phyloP scores from a whole-genome alignment of 106 monocot species.

The Dioscorea zingiberensis region DNA sequence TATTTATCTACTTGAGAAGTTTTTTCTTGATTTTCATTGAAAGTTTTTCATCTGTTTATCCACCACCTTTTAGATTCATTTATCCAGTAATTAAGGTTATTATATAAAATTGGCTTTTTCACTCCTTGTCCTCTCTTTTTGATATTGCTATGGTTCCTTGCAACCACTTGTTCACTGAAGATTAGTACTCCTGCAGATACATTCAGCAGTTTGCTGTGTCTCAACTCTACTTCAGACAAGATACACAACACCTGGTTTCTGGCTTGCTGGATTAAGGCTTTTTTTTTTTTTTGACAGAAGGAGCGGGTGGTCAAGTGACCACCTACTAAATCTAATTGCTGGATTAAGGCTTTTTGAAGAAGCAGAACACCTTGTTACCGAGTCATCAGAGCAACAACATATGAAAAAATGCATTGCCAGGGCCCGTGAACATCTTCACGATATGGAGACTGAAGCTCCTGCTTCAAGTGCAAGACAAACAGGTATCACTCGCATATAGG shows the following conservation, averaged over 20 bases:
- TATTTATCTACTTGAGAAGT: not conserved
- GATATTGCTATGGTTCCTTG: not conserved
- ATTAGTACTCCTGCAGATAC: slow-evolving; percentile 40
- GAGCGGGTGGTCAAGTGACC: too few relatives aligned
- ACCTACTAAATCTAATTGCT: too few relatives aligned
- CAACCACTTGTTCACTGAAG: not conserved
- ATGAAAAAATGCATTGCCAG: slow-evolving; percentile 60
- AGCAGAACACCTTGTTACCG: slow-evolving; percentile 40
- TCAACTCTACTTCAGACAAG: slow-evolving; percentile 86
- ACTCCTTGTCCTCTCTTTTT: not conserved
- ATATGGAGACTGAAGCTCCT: slow-evolving; percentile 42
- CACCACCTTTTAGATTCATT: not conserved
- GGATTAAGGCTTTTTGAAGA: slow-evolving; percentile 85
- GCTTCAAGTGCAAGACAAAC: slow-evolving; percentile 29
- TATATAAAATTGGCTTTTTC: not conserved
- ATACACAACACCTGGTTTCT: slow-evolving; percentile 84
- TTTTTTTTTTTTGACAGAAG: too few relatives aligned
- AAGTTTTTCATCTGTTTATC: not conserved
- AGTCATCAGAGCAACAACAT: slow-evolving; percentile 53
- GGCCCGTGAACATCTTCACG: slow-evolving; percentile 75
- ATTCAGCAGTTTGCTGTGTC: slow-evolving; percentile 74
- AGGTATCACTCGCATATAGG: slow-evolving; percentile 11
- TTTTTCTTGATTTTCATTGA: not conserved
- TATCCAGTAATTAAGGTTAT: not conserved
- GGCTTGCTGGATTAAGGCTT: too few relatives aligned